Base-by-base conservation (phyloP, 1,284 basidiomycete species). In the Cryptococcus jaspeensis region DNA sequence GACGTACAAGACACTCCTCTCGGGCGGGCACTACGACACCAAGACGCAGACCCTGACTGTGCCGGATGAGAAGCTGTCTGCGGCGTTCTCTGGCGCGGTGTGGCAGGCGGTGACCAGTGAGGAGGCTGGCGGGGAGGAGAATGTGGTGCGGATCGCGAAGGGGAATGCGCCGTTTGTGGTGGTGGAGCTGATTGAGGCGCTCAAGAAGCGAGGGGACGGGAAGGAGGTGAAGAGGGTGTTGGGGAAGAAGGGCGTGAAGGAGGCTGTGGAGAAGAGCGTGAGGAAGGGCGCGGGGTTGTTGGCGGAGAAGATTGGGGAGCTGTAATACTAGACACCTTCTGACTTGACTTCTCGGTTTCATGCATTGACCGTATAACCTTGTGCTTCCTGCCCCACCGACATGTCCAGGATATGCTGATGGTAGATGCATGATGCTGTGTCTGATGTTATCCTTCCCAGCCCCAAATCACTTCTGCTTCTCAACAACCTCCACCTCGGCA, bases 21-120 rank as follows among this genome's bases (percentile, higher is more conserved):
- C 92, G 68, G 91, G 91, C n/a, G 91, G 91, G 0, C 90, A 92
- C 73, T 93, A 85, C 76, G 86, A 84, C 56, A 85, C 84, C 43
- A 72, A 81, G 0, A 82, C 84, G 2, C 81, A 82, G 44, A 62
- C 80, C 1, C 79, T 92, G 42, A 76, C 81, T 6, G 75, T 78
- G 18, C 73, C 80, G 1, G 79, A 87, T 1, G 67, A 73, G 1
- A 72, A 72, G 0, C 87, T 92, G 59, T 85, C 87, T 0, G 72
- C 74, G 2, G 70, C 76, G 15, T 88, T 91, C 70, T 79, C 88
- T 22, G 70, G 79, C 18, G 71, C 79, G 0, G 82, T 89, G 1
- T 87, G 84, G 45, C 71, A 78, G 57, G 84, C 70, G 3, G 62
- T 87, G 7, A 77, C 78, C 18, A 80, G 52, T 23, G 71, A 67